Percentiles rank a stretch among this genome's conserved stretches.
phyloP scores from a whole-genome alignment of 345 rosid species.

The Moricandia arvensis region DNA sequence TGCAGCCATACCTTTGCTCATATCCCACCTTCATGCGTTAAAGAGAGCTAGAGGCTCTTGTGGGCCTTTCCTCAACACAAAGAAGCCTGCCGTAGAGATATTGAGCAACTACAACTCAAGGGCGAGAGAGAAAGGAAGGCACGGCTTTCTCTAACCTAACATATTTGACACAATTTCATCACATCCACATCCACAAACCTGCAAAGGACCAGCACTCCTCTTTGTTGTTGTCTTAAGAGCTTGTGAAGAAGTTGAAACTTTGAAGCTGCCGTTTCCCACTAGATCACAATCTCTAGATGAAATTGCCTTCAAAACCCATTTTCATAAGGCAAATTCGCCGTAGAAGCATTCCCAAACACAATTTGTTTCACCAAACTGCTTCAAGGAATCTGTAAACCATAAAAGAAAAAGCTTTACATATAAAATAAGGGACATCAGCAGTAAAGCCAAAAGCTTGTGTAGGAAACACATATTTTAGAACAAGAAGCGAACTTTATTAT shows the following conservation, averaged over 20 bases:
- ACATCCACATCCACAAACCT: slow-evolving; percentile 39
- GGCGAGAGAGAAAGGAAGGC: no score
- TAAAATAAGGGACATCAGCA: neutral
- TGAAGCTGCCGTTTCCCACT: slow-evolving; percentile 46
- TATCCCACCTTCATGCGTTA: no score
- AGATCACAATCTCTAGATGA: slow-evolving; percentile 44
- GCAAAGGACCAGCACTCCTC: slow-evolving; percentile 36
- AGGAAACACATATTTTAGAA: slow-evolving; percentile 5
- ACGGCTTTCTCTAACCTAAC: no score
- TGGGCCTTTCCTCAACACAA: no score
- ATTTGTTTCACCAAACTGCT: slow-evolving; percentile 30
- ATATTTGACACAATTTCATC: no score
- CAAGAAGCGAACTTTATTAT: neutral
- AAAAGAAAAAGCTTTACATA: neutral
- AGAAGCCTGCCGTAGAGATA: no score
- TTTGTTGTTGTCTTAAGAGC: slow-evolving; percentile 36
- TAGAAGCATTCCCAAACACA: slow-evolving; percentile 51
- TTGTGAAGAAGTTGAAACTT: slow-evolving; percentile 36
- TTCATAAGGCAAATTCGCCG: slow-evolving; percentile 43
- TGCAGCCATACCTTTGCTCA: no score
- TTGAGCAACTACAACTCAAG: no score
- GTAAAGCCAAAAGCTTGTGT: slow-evolving; percentile 3
- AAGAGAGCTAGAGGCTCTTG: no score
- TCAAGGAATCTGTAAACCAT: slow-evolving; percentile 6
- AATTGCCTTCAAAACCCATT: slow-evolving; percentile 31